These are phyloP conservation scores for Komagataea norvegica DNA, from an alignment of 1,139 yeast genomes.

Conservation along the genomic window DNA sequence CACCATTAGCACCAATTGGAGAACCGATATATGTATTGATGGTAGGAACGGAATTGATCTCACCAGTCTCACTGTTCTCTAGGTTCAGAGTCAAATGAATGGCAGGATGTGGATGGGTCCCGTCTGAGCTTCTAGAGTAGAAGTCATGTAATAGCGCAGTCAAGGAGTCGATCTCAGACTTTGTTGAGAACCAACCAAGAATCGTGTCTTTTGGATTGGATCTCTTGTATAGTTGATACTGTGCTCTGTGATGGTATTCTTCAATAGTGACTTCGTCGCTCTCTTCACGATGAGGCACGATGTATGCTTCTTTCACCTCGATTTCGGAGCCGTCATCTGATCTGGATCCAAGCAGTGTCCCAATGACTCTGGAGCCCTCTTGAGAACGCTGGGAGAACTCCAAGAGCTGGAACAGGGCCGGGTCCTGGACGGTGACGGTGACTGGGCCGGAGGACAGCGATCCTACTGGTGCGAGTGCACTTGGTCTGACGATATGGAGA, in stretches of 20 bases:
- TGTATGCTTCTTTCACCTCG: constrained; percentile 71
- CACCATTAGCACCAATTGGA: constrained; percentile 55
- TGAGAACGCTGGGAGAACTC: constrained; percentile 52
- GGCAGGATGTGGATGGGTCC: constrained; percentile 74
- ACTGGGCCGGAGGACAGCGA: constrained; percentile 45
- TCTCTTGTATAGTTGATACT: constrained; percentile 69
- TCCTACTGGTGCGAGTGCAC: constrained; percentile 47
- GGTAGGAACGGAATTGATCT: constrained; percentile 43
- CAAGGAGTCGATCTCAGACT: constrained; percentile 60
- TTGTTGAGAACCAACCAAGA: constrained; percentile 86
- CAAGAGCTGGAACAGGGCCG: constrained; percentile 70
- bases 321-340: constrained; percentile 83
- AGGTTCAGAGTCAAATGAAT: constrained; percentile 63
- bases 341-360: constrained; percentile 76
- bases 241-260: constrained; percentile 65
- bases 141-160: constrained; percentile 85
- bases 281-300: constrained; percentile 80
- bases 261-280: constrained; percentile 73
- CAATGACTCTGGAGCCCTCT: constrained; percentile 57
- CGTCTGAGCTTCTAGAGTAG: constrained; percentile 61
- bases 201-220: constrained; percentile 78
- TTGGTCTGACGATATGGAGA: constrained; percentile 61
- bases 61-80: constrained; percentile 35
- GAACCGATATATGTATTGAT: constrained; percentile 70
- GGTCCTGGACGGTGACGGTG: constrained; percentile 54